A percentile compares a stretch with the other conserved stretches of the same genome.
phyloP scores from a whole-genome alignment of 106 monocot species.

The Phalaenopsis equestris region DNA sequence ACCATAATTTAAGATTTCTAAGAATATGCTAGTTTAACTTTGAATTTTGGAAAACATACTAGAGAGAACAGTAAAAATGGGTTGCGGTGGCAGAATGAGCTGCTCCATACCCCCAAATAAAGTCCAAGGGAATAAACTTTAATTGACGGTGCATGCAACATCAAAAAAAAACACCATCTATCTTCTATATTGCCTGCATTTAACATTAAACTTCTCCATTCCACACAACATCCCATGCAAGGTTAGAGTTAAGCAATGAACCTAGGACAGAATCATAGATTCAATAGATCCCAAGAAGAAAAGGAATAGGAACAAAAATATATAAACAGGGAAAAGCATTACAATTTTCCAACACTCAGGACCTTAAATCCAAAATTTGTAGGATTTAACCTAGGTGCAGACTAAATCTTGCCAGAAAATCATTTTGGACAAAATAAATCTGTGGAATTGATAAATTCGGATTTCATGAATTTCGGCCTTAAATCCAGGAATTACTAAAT shows the following conservation, averaged over 20 bases:
- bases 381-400: too few relatives aligned
- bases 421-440: too few relatives aligned
- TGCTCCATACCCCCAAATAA: neutral
- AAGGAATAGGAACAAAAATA: neutral
- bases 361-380: too few relatives aligned
- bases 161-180: neutral
- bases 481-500: too few relatives aligned
- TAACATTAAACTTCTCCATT: neutral
- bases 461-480: too few relatives aligned
- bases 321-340: too few relatives aligned
- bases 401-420: too few relatives aligned
- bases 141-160: neutral
- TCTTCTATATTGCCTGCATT: neutral
- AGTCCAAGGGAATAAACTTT: neutral
- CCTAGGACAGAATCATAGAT: neutral
- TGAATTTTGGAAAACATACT: neutral
- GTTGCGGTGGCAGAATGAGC: neutral
- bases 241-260: neutral
- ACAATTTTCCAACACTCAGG: too few relatives aligned
- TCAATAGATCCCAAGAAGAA: neutral
- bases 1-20: neutral
- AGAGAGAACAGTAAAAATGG: neutral
- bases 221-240: neutral
- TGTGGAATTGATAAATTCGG: too few relatives aligned
- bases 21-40: neutral